Evolutionary conservation across 768 basidiomycete species (phyloP).

Genomic region (Leccinellum albellum): DNA sequence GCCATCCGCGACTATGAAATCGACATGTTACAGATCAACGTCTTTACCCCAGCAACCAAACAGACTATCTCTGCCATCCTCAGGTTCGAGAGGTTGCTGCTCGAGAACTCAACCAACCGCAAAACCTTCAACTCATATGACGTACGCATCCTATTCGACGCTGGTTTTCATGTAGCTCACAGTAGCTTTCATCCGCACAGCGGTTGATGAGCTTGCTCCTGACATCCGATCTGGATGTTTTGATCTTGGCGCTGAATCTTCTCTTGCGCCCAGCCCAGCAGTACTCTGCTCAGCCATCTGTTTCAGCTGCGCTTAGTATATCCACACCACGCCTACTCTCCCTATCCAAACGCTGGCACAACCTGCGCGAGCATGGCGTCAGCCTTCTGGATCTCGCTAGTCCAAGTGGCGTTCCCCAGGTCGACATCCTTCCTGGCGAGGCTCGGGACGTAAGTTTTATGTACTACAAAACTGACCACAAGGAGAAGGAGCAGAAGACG

Average conservation of each 20-base stretch:
- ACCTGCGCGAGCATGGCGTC: conserved; percentile 75
- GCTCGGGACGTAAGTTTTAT: conserved; percentile 77
- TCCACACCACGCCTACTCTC: conserved; percentile 78
- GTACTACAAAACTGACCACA: conserved; percentile 67
- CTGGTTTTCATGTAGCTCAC: background rate
- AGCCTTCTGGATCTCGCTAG: conserved; percentile 71
- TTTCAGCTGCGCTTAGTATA: conserved; percentile 78
- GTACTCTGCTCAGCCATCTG: conserved; percentile 83
- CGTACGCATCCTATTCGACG: conserved; percentile 49
- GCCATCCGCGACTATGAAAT: conserved; percentile 82
- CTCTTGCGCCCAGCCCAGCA: conserved; percentile 92
- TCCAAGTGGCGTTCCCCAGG: conserved; percentile 45
- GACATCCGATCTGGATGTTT: conserved; percentile 85
- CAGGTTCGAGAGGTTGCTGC: conserved; percentile 79
- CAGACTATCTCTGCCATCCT: conserved; percentile 76
- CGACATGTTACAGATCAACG: conserved; percentile 75
- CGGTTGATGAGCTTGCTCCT: conserved; percentile 85
- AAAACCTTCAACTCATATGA: conserved; percentile 97
- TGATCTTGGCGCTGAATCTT: conserved; percentile 78
- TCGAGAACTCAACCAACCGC: conserved; percentile 97
- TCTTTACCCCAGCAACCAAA: conserved; percentile 75
- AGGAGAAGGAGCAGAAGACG: conserved; percentile 44
- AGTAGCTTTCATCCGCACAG: conserved; percentile 38
- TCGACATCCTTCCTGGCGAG: conserved; percentile 64
- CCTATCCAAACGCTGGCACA: conserved; percentile 82